phyloP scores from a whole-genome alignment of 805 yeast genomes.

The Tetrapisispora iriomotensis region DNA sequence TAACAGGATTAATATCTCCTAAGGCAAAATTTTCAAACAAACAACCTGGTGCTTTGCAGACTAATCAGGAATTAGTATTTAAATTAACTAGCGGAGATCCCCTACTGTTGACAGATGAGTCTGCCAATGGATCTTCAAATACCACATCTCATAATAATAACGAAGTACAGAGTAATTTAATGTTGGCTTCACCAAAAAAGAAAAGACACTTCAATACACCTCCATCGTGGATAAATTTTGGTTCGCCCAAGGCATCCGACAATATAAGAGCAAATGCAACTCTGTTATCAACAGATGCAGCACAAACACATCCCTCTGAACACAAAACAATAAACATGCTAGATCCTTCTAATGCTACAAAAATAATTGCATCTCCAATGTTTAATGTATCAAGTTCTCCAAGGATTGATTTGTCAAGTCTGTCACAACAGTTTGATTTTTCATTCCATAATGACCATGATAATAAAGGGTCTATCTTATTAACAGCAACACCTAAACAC shows the following conservation, averaged over 20 bases:
- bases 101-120: slow-evolving; percentile 23
- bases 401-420: not conserved
- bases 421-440: slow-evolving; percentile 4
- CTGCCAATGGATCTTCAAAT: slow-evolving; percentile 18
- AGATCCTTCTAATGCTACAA: slow-evolving; percentile 2
- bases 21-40: slow-evolving; percentile 8
- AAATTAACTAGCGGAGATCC: slow-evolving; percentile 28
- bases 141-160: slow-evolving; percentile 1
- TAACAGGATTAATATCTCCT: slow-evolving; percentile 7
- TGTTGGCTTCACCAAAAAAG: slow-evolving; percentile 4
- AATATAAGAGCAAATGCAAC: slow-evolving; percentile 6
- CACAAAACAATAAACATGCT: not conserved
- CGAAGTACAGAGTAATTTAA: not conserved
- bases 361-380: not conserved
- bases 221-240: slow-evolving; percentile 23
- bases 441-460: not conserved
- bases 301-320: no score
- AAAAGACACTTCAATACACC: slow-evolving; percentile 20
- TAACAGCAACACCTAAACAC: slow-evolving; percentile 10
- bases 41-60: not conserved
- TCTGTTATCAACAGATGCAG: not conserved
- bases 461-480: not conserved
- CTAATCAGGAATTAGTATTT: slow-evolving; percentile 19
- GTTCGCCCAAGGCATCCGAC: slow-evolving; percentile 17
- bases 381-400: slow-evolving; percentile 3